Evolutionary conservation across 31 red algal genomes (phyloP), one percentile per base, ranked within the genome.

Genomic region (Odonthalia washingtoniensis): DNA sequence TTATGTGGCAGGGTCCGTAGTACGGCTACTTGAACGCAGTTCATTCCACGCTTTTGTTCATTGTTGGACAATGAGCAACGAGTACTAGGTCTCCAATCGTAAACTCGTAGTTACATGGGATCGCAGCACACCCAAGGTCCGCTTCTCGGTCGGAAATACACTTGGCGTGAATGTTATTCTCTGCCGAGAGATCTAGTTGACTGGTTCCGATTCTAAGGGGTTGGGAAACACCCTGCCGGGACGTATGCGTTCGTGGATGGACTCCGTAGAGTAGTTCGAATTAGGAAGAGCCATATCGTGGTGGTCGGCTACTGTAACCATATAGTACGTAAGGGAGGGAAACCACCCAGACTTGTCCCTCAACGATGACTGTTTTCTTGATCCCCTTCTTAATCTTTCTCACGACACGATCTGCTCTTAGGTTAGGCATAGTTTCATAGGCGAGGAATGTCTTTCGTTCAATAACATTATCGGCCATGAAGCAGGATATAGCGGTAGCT

Each of bases 351-450:
- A 32, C 45, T 9, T 16, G 3, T 5, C 46, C 0, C 6, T 21
- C 30, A 34, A 0, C 21, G 6, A 21, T 5, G 24, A 60, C 0
- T 44, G 31, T 57, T 30, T 60, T 80, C 24, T 24, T 60, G 12
- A 80, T 6, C 9, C 27, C 0, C 5, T 21, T 80, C 0, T 80
- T 80, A 32, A 80, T 46, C 4, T 38, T 62, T 3, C 76, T 6
- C 4, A 80, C 46, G 41, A 80, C 36, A 21, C 76, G 12, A 9
- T 80, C 31, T 4, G 45, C 76, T 16, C 76, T 44, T 3, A 38
- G 12, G 26, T 63, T 80, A 45, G 40, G 57, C 76, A 80, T 80
- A 0, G 76, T 0, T 4, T 38, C 76, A 27, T 80, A 80, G 26
- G 76, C 41, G 27, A 60, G 4, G 6, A 57, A 38, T 6, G 24